Evolutionary conservation across 2,329 filamentous ascomycete genomes (phyloP).

Genomic region (Chalaropsis ovoidea): DNA sequence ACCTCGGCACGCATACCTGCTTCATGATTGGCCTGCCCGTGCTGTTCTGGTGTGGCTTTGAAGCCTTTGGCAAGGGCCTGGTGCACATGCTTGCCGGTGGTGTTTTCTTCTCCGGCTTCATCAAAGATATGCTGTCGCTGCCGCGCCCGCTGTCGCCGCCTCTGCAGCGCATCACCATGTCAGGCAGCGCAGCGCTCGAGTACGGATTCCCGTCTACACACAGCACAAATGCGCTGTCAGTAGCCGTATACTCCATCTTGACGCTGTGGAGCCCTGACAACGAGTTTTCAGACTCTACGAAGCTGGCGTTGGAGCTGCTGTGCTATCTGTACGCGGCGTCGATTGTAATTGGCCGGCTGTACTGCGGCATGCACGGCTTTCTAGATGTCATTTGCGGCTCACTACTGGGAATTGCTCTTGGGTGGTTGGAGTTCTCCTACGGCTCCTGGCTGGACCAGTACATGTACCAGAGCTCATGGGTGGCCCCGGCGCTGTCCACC

Average conservation of each 20-base stretch:
- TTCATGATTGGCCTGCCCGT: conserved; percentile 95
- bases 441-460: conserved; percentile 57
- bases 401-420: conserved; percentile 58
- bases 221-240: conserved; percentile 91
- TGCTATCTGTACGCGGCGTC: conserved; percentile 80
- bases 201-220: conserved; percentile 97
- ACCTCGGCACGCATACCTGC: conserved; percentile 94
- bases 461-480: conserved; percentile 54
- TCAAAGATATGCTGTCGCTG: conserved; percentile 89
- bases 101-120: conserved; percentile 80
- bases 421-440: conserved; percentile 50
- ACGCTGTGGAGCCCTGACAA: conserved; percentile 57
- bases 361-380: conserved; percentile 98
- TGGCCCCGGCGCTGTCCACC: conserved; percentile 53
- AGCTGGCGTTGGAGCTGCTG: conserved; percentile 53
- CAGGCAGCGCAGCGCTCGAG: conserved; percentile 83
- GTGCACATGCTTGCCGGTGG: conserved; percentile 68
- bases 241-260: conserved; percentile 73
- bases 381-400: conserved; percentile 79
- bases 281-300: conserved; percentile 48
- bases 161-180: conserved; percentile 92
- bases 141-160: conserved; percentile 87
- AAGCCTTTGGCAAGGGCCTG: conserved; percentile 68
- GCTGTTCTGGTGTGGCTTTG: conserved; percentile 91
- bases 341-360: conserved; percentile 81